A percentile compares a stretch with the other conserved stretches of the same genome.
phyloP scores from a whole-genome alignment of 2,329 filamentous ascomycete genomes.

The Fonsecaea pedrosoi region DNA sequence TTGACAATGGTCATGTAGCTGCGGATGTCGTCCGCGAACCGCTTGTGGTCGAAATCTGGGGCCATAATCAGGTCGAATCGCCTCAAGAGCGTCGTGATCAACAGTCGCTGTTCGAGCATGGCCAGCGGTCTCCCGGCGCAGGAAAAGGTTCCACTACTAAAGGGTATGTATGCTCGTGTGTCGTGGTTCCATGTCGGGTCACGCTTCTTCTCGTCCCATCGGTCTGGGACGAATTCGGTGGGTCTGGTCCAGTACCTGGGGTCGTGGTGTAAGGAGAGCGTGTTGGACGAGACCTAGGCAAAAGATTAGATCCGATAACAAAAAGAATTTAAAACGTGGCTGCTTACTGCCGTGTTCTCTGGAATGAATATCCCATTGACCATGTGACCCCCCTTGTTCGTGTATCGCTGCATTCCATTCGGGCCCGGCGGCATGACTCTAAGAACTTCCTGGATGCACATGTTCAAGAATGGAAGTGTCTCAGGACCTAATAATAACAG shows the following conservation, averaged over 20 bases:
- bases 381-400: neutral
- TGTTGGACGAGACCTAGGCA: neutral
- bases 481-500: neutral
- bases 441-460: neutral
- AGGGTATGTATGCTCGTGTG: neutral
- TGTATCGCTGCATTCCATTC: slow-evolving; percentile 1
- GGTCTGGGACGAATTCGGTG: slow-evolving; percentile 4
- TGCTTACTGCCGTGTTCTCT: neutral
- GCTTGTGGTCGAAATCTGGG: neutral
- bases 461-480: slow-evolving; percentile 4
- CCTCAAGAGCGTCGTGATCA: neutral
- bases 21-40: neutral
- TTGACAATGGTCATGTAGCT: neutral
- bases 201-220: slow-evolving; percentile 1
- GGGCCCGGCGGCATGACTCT: slow-evolving; percentile 6
- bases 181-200: slow-evolving; percentile 9
- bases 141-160: slow-evolving; percentile 4
- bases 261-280: neutral
- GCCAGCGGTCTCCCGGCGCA: neutral
- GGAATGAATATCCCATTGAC: slow-evolving; percentile 4
- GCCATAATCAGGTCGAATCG: slow-evolving; percentile 3
- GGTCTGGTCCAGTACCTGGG: neutral
- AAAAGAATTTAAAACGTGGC: too few species aligned
- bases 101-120: slow-evolving; percentile 3
- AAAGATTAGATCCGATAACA: too few species aligned